Evolutionary conservation across 257 asterid genomes (phyloP).

Genomic region (Osmanthus fragrans): DNA sequence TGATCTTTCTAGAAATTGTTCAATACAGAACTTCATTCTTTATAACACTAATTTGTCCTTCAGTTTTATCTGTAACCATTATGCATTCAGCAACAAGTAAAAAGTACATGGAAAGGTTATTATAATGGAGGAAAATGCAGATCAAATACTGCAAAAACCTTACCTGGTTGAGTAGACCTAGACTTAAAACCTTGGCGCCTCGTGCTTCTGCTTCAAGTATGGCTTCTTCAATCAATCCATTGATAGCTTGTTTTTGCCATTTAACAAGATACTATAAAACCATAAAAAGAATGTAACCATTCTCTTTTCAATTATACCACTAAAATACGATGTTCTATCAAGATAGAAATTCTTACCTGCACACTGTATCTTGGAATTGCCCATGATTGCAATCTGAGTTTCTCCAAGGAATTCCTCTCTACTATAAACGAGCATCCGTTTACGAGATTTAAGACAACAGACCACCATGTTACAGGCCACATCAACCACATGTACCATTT

Average conservation of each 20-base stretch:
- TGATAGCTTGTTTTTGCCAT: slow-evolving; percentile 58
- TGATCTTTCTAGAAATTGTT: neutral
- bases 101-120: neutral
- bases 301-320: neutral
- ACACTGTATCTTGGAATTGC: slow-evolving; percentile 49
- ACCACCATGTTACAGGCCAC: slow-evolving; percentile 50
- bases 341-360: slow-evolving; percentile 33
- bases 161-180: slow-evolving; percentile 81
- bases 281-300: neutral
- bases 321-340: neutral
- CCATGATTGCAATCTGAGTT: slow-evolving; percentile 55
- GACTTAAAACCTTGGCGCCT: slow-evolving; percentile 65
- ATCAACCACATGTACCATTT: slow-evolving; percentile 49
- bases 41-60: neutral
- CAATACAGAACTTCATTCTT: neutral
- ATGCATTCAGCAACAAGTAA: neutral
- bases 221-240: slow-evolving; percentile 63
- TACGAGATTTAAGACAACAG: slow-evolving; percentile 37
- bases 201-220: slow-evolving; percentile 59
- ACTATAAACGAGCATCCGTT: slow-evolving; percentile 37
- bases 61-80: neutral
- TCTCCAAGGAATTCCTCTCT: slow-evolving; percentile 47
- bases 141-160: neutral
- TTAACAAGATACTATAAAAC: slow-evolving; percentile 43
- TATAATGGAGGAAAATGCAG: neutral